Base-by-base conservation (phyloP, 2,329 filamentous ascomycete genomes). In the Fusarium sambucinum region DNA sequence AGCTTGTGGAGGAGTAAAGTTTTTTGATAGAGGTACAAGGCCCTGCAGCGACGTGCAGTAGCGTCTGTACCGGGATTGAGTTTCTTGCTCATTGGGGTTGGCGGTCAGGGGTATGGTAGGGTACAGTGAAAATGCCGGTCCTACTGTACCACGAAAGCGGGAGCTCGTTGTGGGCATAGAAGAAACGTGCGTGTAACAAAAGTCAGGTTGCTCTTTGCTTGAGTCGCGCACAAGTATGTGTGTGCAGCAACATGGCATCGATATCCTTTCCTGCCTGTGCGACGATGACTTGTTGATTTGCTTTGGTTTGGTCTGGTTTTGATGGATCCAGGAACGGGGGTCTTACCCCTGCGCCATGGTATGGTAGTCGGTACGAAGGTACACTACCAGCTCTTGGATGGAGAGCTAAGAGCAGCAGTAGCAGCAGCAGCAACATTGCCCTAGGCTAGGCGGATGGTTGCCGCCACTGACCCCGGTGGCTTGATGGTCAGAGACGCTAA, bases 21-120 rank as follows among this genome's bases (percentile, higher is more conserved):
- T 40, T 19, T 50, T n/a, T 50, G 47, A 19, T 50, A 21, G 17
- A 50, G 23, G 47, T 25, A 59, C 57, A 47, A 59, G 72, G 54
- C 47, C 57, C 29, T 63, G 55, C 47, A 66, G 52, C 52, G 38
- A 52, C 55, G 30, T 58, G 60, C 54, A 65, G 62, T 65, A 60
- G 55, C 47, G 62, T 50, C 38, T 60, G 66, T 59, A 40, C 54
- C 46, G 59, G 54, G 44, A 48, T 58, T 45, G 54, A 35, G 47
- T 55, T 48, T 25, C 50, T 64, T 55, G 27, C 48, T 69, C 13
- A 33, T 64, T 16, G 51, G 41, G 58, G 66, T 57, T 58, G 48
- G 66, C 35, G 51, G 52, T 30, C 67, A 69, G 55, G 67, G 66
- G 66, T 69, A n/a, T 23, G 66, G 66, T 69, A n/a, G 33, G 66